phyloP scores from a whole-genome alignment of 2,329 filamentous ascomycete species.

The Aspergillus sp. region DNA sequence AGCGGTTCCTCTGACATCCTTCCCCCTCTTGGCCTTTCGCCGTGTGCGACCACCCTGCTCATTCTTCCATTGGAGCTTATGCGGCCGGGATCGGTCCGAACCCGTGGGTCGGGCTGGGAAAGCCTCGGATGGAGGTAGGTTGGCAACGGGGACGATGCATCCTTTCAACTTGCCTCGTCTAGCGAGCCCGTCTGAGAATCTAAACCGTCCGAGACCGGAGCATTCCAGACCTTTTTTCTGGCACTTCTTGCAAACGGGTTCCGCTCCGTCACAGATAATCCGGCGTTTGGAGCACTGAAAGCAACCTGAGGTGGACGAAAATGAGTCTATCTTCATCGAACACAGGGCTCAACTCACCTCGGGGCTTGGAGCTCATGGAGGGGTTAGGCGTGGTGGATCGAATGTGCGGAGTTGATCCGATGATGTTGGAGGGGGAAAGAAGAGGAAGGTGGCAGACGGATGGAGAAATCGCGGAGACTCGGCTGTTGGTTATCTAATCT shows the following conservation, averaged over 20 bases:
- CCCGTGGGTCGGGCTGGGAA: neutral
- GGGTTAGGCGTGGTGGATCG: too few species aligned
- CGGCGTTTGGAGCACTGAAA: slow-evolving; percentile 36
- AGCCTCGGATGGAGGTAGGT: neutral
- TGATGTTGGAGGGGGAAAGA: neutral
- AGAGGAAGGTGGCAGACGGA: neutral
- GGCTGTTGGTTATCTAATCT: neutral
- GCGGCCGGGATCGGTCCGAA: neutral
- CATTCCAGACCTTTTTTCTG: slow-evolving; percentile 28
- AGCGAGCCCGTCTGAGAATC: slow-evolving; percentile 24
- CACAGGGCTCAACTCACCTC: neutral
- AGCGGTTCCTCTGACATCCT: neutral
- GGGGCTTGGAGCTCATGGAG: neutral
- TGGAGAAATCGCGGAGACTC: neutral
- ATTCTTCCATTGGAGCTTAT: slow-evolving; percentile 13
- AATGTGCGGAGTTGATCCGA: too few species aligned
- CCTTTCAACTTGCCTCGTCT: slow-evolving; percentile 18
- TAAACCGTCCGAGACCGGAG: slow-evolving; percentile 27
- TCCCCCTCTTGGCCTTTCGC: neutral
- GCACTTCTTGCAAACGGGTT: slow-evolving; percentile 33
- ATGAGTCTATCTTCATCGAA: neutral
- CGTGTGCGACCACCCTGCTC: neutral
- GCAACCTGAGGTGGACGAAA: slow-evolving; percentile 23
- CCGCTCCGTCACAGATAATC: slow-evolving; percentile 33
- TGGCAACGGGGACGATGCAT: slow-evolving; percentile 9